A percentile compares a stretch with the other conserved stretches of the same genome.
These are phyloP conservation scores for Pseudogymnoascus verrucosus DNA, from an alignment of 2,329 filamentous ascomycete species.

Conservation along the genomic window DNA sequence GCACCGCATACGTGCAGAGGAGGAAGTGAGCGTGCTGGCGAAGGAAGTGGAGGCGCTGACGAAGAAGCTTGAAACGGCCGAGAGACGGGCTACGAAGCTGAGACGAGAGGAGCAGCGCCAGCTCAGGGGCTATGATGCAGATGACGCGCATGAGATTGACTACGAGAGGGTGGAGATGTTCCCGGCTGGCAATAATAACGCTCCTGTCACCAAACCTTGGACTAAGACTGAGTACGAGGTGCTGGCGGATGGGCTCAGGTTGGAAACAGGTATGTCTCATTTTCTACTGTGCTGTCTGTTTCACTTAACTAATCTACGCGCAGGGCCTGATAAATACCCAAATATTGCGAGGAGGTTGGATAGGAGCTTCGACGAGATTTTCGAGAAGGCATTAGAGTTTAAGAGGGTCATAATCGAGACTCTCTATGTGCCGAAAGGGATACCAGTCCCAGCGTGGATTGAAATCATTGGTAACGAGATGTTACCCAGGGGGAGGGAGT, in stretches of 20 bases:
- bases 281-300: not conserved
- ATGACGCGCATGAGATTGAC: not conserved
- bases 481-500: not conserved
- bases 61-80: not conserved
- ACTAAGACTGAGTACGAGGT: not conserved
- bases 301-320: not conserved
- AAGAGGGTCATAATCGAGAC: slow-evolving; percentile 18
- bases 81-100: not conserved
- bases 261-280: slow-evolving; percentile 5
- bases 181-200: slow-evolving; percentile 13
- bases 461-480: not conserved
- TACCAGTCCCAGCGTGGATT: not conserved
- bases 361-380: slow-evolving; percentile 23
- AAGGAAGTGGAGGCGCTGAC: not conserved
- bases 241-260: slow-evolving; percentile 3
- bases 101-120: not conserved
- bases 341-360: slow-evolving; percentile 15
- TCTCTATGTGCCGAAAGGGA: not conserved
- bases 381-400: slow-evolving; percentile 21
- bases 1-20: not conserved
- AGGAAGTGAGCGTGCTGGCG: not conserved
- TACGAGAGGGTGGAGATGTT: slow-evolving; percentile 14
- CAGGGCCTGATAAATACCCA: slow-evolving; percentile 17
- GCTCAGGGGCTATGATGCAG: not conserved
- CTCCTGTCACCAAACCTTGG: not conserved